Evolutionary conservation across 2,329 filamentous ascomycete species (phyloP), one percentile per base, ranked within the genome.

Genomic region (Aspergillus glaucus): DNA sequence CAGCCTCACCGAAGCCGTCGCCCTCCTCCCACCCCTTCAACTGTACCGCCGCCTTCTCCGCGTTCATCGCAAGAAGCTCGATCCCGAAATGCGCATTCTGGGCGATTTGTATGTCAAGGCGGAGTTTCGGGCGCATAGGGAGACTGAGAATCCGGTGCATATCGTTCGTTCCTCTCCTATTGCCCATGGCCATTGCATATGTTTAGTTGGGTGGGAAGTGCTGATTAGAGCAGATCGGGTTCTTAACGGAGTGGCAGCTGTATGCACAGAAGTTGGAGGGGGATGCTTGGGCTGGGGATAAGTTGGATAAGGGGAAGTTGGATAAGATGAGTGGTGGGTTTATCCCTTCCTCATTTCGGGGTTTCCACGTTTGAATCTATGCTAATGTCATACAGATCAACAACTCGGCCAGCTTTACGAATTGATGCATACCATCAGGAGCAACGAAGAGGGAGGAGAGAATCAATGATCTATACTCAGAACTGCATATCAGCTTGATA

Each of bases 391-490:
- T 36, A 4, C 43, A 95, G 90, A 97, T 66, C 87, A 97, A 66
- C 93, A 98, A 72, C 76, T 97, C 46, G 88, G 85, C 1, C 93
- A 98, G 69, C 73, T 98, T 58, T 96, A 96, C 64, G 92, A 97
- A 66, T 75, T 98, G 49, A 94, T 96, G 89, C 80, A 87, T 66
- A 81, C 88, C 2, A 94, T 95, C 47, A 73, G 76, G 50, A 77
- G 78, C 5, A 70, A 73, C 52, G 75, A 58, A 41, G 53, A 75
- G 9, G 60, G 62, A 44, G 60, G 60, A 50, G 62, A 53, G 46
- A 57, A 47, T 43, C 45, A 54, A 51, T 53, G 49, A 46, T 22
- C 2, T 30, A 30, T 30, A 12, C 26, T 12, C 10, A 30, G 9
- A 4, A 30, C 4, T 12, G 10, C 9, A 12, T 12, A 30, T 30